Base-by-base conservation (phyloP, 352 stramenopile species). In the Bremia lactucae region DNA sequence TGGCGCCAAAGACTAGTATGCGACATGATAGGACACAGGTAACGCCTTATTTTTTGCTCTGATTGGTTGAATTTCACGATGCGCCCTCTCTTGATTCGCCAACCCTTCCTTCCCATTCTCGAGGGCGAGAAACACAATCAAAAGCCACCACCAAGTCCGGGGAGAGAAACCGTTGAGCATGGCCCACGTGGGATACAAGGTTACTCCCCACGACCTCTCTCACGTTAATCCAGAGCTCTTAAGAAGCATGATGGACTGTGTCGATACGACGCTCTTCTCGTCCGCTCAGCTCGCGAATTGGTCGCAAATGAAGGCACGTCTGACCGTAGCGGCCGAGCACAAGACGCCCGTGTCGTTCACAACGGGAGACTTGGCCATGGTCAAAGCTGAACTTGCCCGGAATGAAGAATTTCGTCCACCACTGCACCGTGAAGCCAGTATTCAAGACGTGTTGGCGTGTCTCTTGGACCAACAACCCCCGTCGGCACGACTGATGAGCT, bases 231-330 rank as follows among this genome's bases (percentile, higher is more conserved):
- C 78, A 6, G 64, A 80, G 36, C 57, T 91, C 26, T 59, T 91
- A 1, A 58, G 83, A 24, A 80, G 73, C 42, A 91, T 91, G 78
- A 91, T 91, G 78, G 68, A 84, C 46, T 91, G 78, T 53, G 75
- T 91, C 9, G 78, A 91, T 57, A 86, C 73, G 51, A 72, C 75
- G 36, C 65, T 85, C 15, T 88, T 91, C 50, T 86, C 75, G 19
- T 22, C 65, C 29, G 62, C 83, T 36, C 76, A 86, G 36, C 55
- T 87, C 29, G 48, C 65, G 41, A 88, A 83, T 52, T 88, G 77
- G 78, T 68, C 79, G 45, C 72, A 82, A 14, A 87, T 87, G 68
- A 82, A 87, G 58, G 36, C 64, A 34, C 68, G 62, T 15, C 72
- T 87, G 28, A 63, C 62, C 21, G n/a, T 52, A 4, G 75, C 73